Percentiles rank a stretch among this genome's conserved stretches.
These are phyloP conservation scores for Microthyrium microscopicum DNA, from an alignment of 2,329 filamentous ascomycete species.

Conservation along the genomic window DNA sequence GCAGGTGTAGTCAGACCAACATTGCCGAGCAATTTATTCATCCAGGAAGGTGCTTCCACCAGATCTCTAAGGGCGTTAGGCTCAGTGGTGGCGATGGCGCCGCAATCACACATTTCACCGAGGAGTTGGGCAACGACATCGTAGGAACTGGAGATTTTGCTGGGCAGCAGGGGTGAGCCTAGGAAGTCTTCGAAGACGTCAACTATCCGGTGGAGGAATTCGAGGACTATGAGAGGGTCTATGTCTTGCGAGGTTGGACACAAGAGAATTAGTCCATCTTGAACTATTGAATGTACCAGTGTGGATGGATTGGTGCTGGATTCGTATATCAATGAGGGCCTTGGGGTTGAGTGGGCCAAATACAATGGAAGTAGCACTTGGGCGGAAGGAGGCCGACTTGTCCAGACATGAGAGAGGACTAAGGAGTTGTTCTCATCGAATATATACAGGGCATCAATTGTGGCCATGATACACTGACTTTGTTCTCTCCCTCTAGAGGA, in stretches of 20 bases:
- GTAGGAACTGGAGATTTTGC: conserved; percentile 78
- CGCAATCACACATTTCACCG: conserved; percentile 91
- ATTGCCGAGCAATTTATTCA: conserved; percentile 76
- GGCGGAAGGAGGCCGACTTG: conserved; percentile 62
- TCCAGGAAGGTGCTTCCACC: conserved; percentile 78
- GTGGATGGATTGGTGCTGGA: conserved; percentile 69
- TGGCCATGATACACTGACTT: conserved; percentile 31
- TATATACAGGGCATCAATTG: conserved; percentile 90
- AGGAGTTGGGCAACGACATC: conserved; percentile 87
- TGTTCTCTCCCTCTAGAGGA: background rate
- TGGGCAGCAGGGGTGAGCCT: conserved; percentile 67
- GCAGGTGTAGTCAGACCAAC: conserved; percentile 63
- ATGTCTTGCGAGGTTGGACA: conserved; percentile 73
- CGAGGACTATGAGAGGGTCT: conserved; percentile 76
- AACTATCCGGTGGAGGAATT: conserved; percentile 85
- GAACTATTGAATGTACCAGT: conserved; percentile 72
- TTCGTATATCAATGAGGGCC: conserved; percentile 75
- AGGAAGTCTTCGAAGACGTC: conserved; percentile 92
- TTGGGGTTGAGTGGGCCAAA: conserved; percentile 62
- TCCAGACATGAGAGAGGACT: conserved; percentile 79
- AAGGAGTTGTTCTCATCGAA: conserved; percentile 91
- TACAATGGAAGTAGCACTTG: conserved; percentile 69
- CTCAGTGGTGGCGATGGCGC: conserved; percentile 77
- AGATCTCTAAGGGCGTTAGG: conserved; percentile 81
- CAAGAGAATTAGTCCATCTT: conserved; percentile 75